Evolutionary conservation across 2,329 filamentous ascomycete genomes (phyloP), one percentile per base, ranked within the genome.

Genomic region (Sporothrix dimorphospora): DNA sequence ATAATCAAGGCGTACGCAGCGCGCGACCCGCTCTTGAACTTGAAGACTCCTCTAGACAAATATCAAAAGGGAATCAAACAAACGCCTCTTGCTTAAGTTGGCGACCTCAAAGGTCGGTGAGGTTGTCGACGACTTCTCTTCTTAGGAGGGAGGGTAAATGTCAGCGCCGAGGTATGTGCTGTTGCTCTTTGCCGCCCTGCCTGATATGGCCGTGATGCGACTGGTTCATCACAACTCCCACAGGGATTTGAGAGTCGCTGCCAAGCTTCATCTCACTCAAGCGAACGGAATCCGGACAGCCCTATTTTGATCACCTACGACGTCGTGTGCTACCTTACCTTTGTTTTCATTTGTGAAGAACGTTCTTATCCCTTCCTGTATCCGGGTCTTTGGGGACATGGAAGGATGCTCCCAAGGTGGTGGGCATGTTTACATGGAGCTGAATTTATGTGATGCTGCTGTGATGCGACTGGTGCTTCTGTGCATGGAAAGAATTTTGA

Each of bases 401-500:
- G 16, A 16, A 55, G 14, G 24, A 30, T n/a, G 12, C 9, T 55
- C 11, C 24, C 12, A 55, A 55, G 38, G 9, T 14, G 11, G 2
- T 24, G 57, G 34, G n/a, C 4, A 21, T 61, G n/a, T 38, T 21
- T n/a, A 55, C 30, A 59, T 38, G 55, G 55, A 59, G 55, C 3
- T 38, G 51, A 30, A 55, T 55, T 30, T 16, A 55, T 51, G 6
- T 21, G 49, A 24, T 51, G 49, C 16, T 14, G 12, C 24, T 57
- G 16, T 21, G 19, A 61, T 61, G 57, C 57, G 57, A 61, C 34
- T 61, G 57, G 57, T 61, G 34, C 30, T 42, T 61, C 34, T 7
- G 21, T 40, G 57, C 57, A 61, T 61, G 19, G 30, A 53, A 61
- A 40, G 51, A 21, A 11, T 21, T 9, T 21, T 21, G 16, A 40